Evolutionary conservation across 495 filamentous ascomycete species (phyloP).

Genomic region (Penicillium lividum): DNA sequence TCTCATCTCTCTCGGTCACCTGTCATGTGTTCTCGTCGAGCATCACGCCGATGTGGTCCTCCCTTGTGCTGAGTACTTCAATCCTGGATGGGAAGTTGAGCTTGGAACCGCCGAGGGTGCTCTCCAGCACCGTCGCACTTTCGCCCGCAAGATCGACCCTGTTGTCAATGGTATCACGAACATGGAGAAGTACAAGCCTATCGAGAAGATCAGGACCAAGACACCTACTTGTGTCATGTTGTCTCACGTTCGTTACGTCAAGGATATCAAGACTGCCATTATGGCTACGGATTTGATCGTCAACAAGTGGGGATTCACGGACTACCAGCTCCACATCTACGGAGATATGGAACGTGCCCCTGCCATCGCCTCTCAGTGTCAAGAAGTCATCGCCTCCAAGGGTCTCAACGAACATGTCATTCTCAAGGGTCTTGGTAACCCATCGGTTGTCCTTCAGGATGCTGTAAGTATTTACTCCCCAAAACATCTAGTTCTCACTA

Average conservation of each 20-base stretch:
- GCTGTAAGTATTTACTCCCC: background rate
- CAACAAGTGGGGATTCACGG: conserved; percentile 5
- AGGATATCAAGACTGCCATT: conserved; percentile 9
- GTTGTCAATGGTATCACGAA: conserved; percentile 10
- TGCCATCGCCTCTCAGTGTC: conserved; percentile 7
- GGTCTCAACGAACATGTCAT: conserved; percentile 6
- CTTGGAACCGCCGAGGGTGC: conserved; percentile 8
- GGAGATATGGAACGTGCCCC: conserved; percentile 9
- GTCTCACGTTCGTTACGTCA: conserved; percentile 10
- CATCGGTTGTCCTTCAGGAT: conserved; percentile 8
- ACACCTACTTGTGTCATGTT: conserved; percentile 9
- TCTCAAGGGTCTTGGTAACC: conserved; percentile 10
- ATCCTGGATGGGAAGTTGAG: conserved; percentile 6
- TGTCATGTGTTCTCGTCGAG: conserved; percentile 7
- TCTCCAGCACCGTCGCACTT: conserved; percentile 9
- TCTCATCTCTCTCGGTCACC: conserved; percentile 6
- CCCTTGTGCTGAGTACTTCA: conserved; percentile 9
- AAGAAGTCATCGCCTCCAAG: conserved; percentile 10
- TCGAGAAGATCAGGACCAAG: conserved; percentile 10
- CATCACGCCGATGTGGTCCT: conserved; percentile 8
- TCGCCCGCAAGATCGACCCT: conserved; percentile 10
- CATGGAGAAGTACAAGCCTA: conserved; percentile 10
- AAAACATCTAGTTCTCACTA: background rate
- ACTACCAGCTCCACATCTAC: conserved; percentile 9
- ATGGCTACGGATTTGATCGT: conserved; percentile 9